These are phyloP conservation scores for Sabuloglossum arenarium DNA, from an alignment of 495 filamentous ascomycete species.

Conservation along the genomic window DNA sequence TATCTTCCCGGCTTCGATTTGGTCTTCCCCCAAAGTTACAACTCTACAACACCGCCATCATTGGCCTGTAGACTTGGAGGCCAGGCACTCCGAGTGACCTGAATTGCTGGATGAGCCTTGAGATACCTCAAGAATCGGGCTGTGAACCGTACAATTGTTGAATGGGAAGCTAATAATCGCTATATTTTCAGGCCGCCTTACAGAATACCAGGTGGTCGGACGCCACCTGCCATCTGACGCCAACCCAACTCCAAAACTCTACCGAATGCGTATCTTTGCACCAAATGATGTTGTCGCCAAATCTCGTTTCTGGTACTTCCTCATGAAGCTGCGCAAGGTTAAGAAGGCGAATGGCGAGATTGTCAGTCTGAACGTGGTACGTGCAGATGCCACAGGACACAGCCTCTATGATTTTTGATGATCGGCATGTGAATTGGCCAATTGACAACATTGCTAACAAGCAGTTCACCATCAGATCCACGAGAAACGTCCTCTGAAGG, in stretches of 20 bases:
- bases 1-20: too few relatives aligned
- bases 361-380: constrained; percentile 85
- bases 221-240: constrained; percentile 93
- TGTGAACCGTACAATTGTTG: neutral
- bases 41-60: too few relatives aligned
- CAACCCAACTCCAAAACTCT: constrained; percentile 89
- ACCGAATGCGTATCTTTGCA: constrained; percentile 99
- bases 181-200: constrained; percentile 63
- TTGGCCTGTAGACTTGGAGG: too few relatives aligned
- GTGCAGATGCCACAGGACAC: constrained; percentile 12
- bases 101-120: too few relatives aligned
- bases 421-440: too few relatives aligned
- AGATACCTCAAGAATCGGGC: neutral
- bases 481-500: constrained; percentile 95
- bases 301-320: constrained; percentile 99
- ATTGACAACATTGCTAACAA: neutral
- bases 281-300: constrained; percentile 95
- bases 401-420: neutral
- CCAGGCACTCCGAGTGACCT: too few relatives aligned
- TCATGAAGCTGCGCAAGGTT: constrained; percentile 94
- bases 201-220: constrained; percentile 99
- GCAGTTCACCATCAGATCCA: constrained; percentile 40
- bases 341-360: constrained; percentile 99
- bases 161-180: neutral
- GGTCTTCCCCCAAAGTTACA: too few relatives aligned